Percentiles rank a stretch among this genome's conserved stretches.
phyloP scores from a whole-genome alignment of 768 basidiomycete genomes.

The Guyanaporus albipodus region DNA sequence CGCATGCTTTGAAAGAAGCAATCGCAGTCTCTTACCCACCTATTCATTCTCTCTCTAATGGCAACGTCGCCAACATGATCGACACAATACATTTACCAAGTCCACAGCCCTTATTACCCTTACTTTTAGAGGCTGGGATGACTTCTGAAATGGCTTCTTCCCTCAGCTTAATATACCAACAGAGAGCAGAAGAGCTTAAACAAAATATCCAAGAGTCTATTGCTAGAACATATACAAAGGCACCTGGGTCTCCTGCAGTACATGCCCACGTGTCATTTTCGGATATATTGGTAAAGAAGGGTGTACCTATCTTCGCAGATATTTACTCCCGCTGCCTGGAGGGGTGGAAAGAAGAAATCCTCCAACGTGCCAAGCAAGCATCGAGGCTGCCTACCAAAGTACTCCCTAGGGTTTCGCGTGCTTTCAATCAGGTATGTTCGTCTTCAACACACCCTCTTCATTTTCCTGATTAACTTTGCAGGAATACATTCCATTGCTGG shows the following conservation, averaged over 20 bases:
- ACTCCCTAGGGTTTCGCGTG: background rate
- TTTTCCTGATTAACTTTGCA: rapidly evolving
- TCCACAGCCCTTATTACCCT: background rate
- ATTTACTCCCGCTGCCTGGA: background rate
- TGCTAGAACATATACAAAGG: background rate
- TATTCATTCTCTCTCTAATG: background rate
- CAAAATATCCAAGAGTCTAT: background rate
- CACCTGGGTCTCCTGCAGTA: background rate
- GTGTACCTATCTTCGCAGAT: background rate
- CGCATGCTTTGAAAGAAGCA: background rate
- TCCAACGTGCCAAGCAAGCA: background rate
- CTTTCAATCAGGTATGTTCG: slow-evolving; percentile 10
- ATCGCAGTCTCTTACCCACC: background rate
- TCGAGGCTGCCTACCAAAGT: rapidly evolving
- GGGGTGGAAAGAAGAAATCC: slow-evolving; percentile 1
- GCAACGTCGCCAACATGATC: background rate
- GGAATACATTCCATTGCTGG: slow-evolving; percentile 8
- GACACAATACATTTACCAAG: background rate
- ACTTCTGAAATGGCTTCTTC: background rate
- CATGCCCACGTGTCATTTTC: rapidly evolving
- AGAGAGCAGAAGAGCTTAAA: background rate
- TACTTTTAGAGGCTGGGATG: background rate
- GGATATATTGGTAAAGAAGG: rapidly evolving
- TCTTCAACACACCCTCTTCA: rapidly evolving
- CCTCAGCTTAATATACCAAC: background rate